Conservation (phyloP, 495 filamentous ascomycete species). For the Niebla homalea region DNA sequence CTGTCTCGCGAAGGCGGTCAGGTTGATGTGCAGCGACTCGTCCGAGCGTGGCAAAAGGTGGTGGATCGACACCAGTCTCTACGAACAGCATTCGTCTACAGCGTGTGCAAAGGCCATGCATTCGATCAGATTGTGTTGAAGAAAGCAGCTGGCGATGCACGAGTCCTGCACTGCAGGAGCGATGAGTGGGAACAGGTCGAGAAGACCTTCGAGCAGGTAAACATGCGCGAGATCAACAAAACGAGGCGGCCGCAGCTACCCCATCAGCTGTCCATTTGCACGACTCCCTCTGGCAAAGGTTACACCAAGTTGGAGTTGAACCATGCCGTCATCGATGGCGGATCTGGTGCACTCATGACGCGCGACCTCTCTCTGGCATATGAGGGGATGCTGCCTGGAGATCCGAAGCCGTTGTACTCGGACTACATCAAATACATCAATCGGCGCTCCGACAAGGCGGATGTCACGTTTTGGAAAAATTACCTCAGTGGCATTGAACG, state of each 20-base stretch:
- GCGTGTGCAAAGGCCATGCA: slow-evolving; percentile 34
- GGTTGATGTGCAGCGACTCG: slow-evolving; percentile 30
- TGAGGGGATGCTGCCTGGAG: slow-evolving; percentile 24
- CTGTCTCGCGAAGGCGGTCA: slow-evolving; percentile 9
- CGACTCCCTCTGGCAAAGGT: slow-evolving; percentile 26
- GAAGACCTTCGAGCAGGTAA: slow-evolving; percentile 25
- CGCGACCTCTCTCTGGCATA: slow-evolving; percentile 34
- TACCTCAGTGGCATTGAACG: slow-evolving; percentile 28
- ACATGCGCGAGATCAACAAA: slow-evolving; percentile 23
- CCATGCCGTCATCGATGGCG: slow-evolving; percentile 39
- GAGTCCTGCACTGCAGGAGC: slow-evolving; percentile 29
- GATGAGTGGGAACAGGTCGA: slow-evolving; percentile 16
- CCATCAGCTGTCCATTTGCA: slow-evolving; percentile 37
- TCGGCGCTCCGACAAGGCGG: slow-evolving; percentile 23
- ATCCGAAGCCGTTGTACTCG: slow-evolving; percentile 38
- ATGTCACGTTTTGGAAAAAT: slow-evolving; percentile 35
- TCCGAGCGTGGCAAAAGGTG: slow-evolving; percentile 38
- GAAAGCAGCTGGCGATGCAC: slow-evolving; percentile 23
- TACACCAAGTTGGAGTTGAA: slow-evolving; percentile 44
- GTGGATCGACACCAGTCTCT: slow-evolving; percentile 41
- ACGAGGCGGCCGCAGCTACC: slow-evolving; percentile 26
- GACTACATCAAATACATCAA: slow-evolving; percentile 41
- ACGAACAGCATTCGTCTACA: slow-evolving; percentile 43
- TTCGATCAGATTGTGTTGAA: slow-evolving; percentile 43
- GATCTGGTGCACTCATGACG: slow-evolving; percentile 28